Evolutionary conservation across 2,329 filamentous ascomycete species (phyloP).

Genomic region (Fusarium sambucinum): DNA sequence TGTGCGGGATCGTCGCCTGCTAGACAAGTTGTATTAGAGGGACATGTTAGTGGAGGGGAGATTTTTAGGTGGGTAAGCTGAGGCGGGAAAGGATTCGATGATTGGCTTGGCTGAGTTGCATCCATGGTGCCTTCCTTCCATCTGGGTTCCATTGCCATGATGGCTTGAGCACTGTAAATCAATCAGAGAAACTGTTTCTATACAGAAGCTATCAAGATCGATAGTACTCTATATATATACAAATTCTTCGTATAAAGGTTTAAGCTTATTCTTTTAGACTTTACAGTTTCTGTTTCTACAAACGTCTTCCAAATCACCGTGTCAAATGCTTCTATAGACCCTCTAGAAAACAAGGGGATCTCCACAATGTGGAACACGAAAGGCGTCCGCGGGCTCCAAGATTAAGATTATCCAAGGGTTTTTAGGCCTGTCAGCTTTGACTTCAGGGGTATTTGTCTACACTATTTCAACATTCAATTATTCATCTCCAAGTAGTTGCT

Average conservation of each 20-base stretch:
- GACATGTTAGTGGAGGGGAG: constrained; percentile 31
- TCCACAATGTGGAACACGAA: constrained; percentile 14
- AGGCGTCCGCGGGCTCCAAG: constrained; percentile 30
- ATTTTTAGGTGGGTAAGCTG: constrained; percentile 31
- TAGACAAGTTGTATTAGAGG: constrained; percentile 35
- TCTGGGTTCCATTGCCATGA: constrained; percentile 4
- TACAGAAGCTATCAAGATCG: neutral
- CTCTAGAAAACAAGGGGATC: constrained; percentile 13
- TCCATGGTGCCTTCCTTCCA: constrained; percentile 1
- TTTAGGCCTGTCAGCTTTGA: neutral
- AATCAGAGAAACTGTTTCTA: neutral
- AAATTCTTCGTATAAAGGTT: neutral
- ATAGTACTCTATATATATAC: neutral
- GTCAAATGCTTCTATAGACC: constrained; percentile 3
- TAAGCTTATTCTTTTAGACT: neutral
- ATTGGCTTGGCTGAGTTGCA: constrained; percentile 22
- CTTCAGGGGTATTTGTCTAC: neutral
- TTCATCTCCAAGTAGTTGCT: neutral
- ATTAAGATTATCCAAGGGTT: constrained; percentile 30
- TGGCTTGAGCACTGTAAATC: constrained; percentile 3
- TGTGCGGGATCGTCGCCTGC: constrained; percentile 39
- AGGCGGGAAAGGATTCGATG: constrained; percentile 19
- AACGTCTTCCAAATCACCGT: neutral
- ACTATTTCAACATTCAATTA: neutral
- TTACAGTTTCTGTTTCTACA: neutral